Conservation (phyloP, 164 flowering plant species). For the Aristolochia fimbriata region DNA sequence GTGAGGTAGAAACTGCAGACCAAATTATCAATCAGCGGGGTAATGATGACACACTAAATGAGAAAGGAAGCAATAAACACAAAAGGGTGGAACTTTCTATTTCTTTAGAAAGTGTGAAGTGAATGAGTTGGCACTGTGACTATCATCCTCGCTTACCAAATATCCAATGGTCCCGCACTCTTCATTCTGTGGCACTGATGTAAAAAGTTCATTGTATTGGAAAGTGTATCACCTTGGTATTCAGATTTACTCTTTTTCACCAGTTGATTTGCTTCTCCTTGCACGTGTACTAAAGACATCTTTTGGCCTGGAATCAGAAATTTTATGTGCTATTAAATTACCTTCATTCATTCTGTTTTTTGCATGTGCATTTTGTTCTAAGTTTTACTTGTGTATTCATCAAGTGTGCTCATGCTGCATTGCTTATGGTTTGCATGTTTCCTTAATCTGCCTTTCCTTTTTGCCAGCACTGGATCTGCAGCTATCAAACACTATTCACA, state of each 20-base stretch:
- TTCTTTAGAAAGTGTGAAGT: too few species aligned
- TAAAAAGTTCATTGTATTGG: too few species aligned
- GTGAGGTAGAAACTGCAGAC: neutral
- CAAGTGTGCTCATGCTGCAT: neutral
- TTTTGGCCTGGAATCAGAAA: neutral
- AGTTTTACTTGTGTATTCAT: neutral
- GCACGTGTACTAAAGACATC: too few species aligned
- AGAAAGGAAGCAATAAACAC: too few species aligned
- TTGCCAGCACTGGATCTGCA: conserved; percentile 76
- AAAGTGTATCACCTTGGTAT: too few species aligned
- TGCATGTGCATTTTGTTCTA: neutral
- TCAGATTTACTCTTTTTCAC: too few species aligned
- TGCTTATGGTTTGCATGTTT: neutral
- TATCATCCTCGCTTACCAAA: too few species aligned
- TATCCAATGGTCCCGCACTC: too few species aligned
- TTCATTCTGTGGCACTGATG: too few species aligned
- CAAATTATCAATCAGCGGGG: neutral
- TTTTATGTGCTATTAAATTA: neutral
- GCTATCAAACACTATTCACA: conserved; percentile 62
- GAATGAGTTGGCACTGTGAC: too few species aligned
- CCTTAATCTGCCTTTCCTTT: neutral
- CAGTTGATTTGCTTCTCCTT: too few species aligned
- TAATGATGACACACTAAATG: neutral
- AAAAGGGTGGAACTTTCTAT: too few species aligned
- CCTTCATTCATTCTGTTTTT: neutral